A percentile compares a stretch with the other conserved stretches of the same genome.
Conservation (phyloP, 2,329 filamentous ascomycete genomes). For the Alternaria ventricosa region DNA sequence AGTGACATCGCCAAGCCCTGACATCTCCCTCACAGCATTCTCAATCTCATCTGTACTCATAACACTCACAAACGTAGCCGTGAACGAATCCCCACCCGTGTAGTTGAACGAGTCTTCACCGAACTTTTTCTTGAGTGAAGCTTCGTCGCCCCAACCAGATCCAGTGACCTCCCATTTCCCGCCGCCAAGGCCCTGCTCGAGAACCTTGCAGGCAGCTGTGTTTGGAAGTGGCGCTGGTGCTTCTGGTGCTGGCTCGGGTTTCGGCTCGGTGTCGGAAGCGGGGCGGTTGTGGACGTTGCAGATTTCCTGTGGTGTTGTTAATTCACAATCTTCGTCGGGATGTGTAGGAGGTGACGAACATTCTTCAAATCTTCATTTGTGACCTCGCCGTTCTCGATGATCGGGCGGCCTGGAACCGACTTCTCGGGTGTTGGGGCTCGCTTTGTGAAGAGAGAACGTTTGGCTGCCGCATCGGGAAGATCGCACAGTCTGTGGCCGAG, state of each 20-base stretch:
- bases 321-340: not conserved
- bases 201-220: not conserved
- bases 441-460: not conserved
- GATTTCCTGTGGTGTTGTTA: not conserved
- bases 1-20: not conserved
- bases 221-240: not conserved
- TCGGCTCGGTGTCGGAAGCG: not conserved
- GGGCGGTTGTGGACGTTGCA: not conserved
- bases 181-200: accelerated
- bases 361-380: not conserved
- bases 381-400: not conserved
- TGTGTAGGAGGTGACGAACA: not conserved
- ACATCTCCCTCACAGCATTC: not conserved
- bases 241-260: not conserved
- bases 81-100: not conserved
- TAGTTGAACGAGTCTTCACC: not conserved
- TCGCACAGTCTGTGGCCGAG: not conserved
- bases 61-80: accelerated
- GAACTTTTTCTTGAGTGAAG: not conserved
- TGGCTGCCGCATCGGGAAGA: not conserved
- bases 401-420: not conserved
- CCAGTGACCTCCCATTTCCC: not conserved
- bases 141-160: not conserved
- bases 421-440: not conserved
- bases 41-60: accelerated